Evolutionary conservation across 202 grass and related monocot species (phyloP).

Genomic region (Alloteropsis angusta): DNA sequence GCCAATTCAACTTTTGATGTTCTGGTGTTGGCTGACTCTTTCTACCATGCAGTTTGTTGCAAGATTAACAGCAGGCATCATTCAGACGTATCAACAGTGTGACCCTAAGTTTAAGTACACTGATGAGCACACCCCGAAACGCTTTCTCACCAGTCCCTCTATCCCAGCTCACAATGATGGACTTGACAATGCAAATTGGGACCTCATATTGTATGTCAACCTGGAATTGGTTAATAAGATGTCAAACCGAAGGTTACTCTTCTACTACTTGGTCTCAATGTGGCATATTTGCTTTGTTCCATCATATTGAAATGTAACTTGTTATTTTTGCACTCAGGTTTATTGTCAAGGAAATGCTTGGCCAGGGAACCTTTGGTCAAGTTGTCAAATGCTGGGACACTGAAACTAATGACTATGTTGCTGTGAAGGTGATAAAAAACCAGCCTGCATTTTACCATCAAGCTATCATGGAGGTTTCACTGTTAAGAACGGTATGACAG

Average conservation of each 20-base stretch:
- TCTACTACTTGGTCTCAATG: not conserved
- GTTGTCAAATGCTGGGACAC: constrained; percentile 88
- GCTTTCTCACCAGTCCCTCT: constrained; percentile 80
- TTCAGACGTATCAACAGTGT: constrained; percentile 63
- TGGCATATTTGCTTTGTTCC: constrained; percentile 8
- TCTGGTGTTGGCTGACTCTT: not conserved
- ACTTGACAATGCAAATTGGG: constrained; percentile 84
- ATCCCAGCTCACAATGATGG: constrained; percentile 73
- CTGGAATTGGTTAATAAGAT: constrained; percentile 67
- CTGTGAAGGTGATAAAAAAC: constrained; percentile 99
- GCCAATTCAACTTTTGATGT: not conserved
- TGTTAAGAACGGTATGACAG: constrained; percentile 63
- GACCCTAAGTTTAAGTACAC: constrained; percentile 78
- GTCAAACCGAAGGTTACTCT: constrained; percentile 70
- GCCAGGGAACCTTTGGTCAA: constrained; percentile 97
- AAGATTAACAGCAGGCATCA: constrained; percentile 62
- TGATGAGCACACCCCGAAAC: constrained; percentile 64
- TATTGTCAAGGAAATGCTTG: constrained; percentile 92
- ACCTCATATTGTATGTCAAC: constrained; percentile 90
- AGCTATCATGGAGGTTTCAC: constrained; percentile 68
- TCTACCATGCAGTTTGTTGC: constrained; percentile 54
- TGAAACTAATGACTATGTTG: constrained; percentile 69
- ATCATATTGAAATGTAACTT: constrained; percentile 19
- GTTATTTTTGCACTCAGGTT: constrained; percentile 51
- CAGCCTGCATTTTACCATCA: constrained; percentile 91